phyloP scores from a whole-genome alignment of 805 yeast genomes.

The Cyberlindnera euphorbiiphila region DNA sequence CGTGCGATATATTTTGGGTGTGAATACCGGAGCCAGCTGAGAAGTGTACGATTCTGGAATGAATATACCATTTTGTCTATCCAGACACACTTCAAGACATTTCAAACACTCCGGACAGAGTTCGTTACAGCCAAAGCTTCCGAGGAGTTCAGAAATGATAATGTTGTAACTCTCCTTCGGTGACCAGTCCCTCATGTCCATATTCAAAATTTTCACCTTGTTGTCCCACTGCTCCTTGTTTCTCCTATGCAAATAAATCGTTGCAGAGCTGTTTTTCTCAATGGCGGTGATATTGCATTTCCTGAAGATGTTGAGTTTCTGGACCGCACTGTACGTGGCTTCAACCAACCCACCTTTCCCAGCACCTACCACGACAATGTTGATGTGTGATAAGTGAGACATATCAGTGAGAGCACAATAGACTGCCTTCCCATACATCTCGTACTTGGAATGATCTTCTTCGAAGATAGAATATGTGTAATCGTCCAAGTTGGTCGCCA shows the following conservation, averaged over 20 bases:
- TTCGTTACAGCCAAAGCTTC: constrained; percentile 93
- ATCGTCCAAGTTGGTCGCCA: constrained; percentile 50
- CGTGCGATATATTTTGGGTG: constrained; percentile 47
- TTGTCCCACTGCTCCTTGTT: constrained; percentile 51
- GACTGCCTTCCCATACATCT: constrained; percentile 41
- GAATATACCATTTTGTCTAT: constrained; percentile 43
- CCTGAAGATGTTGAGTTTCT: constrained; percentile 25
- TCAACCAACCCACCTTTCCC: constrained; percentile 84
- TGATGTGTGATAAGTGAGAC: constrained; percentile 23
- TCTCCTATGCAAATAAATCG: constrained; percentile 43
- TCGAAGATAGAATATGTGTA: constrained; percentile 69
- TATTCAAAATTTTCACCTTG: constrained; percentile 45
- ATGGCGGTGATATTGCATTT: constrained; percentile 48
- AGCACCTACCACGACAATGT: constrained; percentile 72
- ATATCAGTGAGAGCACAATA: constrained; percentile 25
- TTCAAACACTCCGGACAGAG: constrained; percentile 77
- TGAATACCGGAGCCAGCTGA: constrained; percentile 61
- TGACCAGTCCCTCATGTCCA: constrained; percentile 57
- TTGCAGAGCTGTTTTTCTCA: constrained; percentile 69
- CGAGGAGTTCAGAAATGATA: constrained; percentile 76
- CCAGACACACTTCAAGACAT: constrained; percentile 38
- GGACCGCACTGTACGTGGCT: constrained; percentile 41
- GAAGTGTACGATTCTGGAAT: constrained; percentile 61
- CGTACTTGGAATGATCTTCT: constrained; percentile 64
- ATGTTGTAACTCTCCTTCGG: constrained; percentile 44